Evolutionary conservation across 2,329 filamentous ascomycete genomes (phyloP), one percentile per base, ranked within the genome.

Genomic region (Hypoxylon sp.): DNA sequence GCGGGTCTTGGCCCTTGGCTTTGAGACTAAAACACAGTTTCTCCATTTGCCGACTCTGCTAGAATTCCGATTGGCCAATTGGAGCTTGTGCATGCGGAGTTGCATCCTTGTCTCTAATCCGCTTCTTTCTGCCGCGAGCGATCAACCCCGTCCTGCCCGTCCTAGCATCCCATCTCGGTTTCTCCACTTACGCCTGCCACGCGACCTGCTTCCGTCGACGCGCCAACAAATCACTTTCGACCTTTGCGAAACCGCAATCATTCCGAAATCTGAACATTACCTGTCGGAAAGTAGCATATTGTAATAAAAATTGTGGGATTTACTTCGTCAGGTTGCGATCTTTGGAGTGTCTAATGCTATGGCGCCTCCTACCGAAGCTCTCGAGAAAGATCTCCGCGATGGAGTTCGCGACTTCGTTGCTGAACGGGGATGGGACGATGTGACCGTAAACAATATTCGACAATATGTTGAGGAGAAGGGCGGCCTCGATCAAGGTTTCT

Each of bases 401-500:
- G 80, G 80, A 3, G 84, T 86, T 33, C 78, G 75, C 52, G 77
- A 79, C 2, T 71, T 87, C 40, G 86, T 82, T 70, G 74, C 45
- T 12, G 62, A 78, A 24, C 71, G 74, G 18, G 78, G 81, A 11
- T 69, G 81, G 3, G 81, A 84, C 18, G 68, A 79, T 2, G 80
- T 88, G 7, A 85, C 85, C 0, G 85, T 90, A 63, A 89, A 88
- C 70, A 80, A 79, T 51, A 82, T 88, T 57, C 86, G 88, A 58
- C 82, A 83, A 63, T 78, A 78, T 45, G 83, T 81, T 1, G 85
- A 87, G 63, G 76, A 83, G 28, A 76, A 83, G 44, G 76, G 86
- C 0, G 76, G 73, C 0, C 79, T 89, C 1, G 80, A 83, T 0
- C 75, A 81, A 0, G 84, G 81, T 0, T 87, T 88, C 65, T 83